Evolutionary conservation across 202 grass and related monocot species (phyloP).

Genomic region (Saccharum hybrid): DNA sequence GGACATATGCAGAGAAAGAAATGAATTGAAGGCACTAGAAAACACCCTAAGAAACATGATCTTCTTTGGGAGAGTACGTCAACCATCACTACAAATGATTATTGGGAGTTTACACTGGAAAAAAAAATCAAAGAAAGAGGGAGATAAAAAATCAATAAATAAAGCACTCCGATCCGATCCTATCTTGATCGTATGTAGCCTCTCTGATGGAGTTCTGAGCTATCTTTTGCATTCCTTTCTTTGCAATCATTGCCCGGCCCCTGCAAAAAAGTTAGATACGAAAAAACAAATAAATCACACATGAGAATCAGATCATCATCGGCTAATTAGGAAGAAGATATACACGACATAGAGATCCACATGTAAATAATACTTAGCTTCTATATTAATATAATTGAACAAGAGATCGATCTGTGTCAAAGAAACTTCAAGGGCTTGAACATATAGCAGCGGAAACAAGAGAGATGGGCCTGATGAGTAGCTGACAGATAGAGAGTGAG

Average conservation of each 20-base stretch:
- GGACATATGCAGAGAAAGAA: background rate
- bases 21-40: background rate
- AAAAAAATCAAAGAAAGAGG: background rate
- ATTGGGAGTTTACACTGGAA: background rate
- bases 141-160: background rate
- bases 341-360: background rate
- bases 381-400: background rate
- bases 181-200: background rate
- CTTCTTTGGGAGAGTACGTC: background rate
- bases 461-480: conserved; percentile 45
- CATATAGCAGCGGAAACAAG: background rate
- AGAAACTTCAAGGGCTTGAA: background rate
- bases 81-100: background rate
- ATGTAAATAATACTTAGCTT: background rate
- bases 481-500: conserved; percentile 64
- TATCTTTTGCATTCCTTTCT: background rate
- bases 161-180: background rate
- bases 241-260: background rate
- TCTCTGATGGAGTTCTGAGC: background rate
- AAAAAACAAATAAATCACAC: background rate
- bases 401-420: background rate
- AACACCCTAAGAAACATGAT: background rate
- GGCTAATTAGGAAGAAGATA: background rate
- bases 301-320: conserved; percentile 16
- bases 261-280: background rate